Evolutionary conservation across 768 basidiomycete genomes (phyloP).

Genomic region (Panaeolus papilionaceus): DNA sequence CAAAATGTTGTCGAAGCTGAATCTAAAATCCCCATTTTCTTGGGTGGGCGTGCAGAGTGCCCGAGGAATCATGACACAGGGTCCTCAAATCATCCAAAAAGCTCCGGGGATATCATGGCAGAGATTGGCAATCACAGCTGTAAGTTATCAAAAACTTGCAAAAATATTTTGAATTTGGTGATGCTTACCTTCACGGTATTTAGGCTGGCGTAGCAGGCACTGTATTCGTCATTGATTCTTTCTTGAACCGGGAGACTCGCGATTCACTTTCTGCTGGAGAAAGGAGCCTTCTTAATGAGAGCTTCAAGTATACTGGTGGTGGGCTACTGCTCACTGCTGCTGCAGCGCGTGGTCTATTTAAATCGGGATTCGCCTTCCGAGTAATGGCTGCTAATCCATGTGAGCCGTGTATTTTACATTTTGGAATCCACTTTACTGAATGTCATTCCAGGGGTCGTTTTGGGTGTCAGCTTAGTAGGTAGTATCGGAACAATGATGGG

Average conservation of each 20-base stretch:
- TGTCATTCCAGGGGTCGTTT: slow-evolving; percentile 69
- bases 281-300: slow-evolving; percentile 73
- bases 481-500: slow-evolving; percentile 89
- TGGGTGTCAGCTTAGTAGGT: slow-evolving; percentile 81
- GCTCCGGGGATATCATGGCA: slow-evolving; percentile 42
- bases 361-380: slow-evolving; percentile 67
- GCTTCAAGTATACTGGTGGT: slow-evolving; percentile 84
- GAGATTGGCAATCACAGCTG: slow-evolving; percentile 36
- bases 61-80: slow-evolving; percentile 59
- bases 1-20: slow-evolving; percentile 2
- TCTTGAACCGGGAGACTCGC: slow-evolving; percentile 82
- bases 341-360: slow-evolving; percentile 81
- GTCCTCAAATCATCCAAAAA: slow-evolving; percentile 35
- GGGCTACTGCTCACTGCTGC: slow-evolving; percentile 80
- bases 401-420: slow-evolving; percentile 36
- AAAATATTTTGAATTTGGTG: slow-evolving; percentile 36
- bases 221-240: slow-evolving; percentile 63
- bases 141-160: slow-evolving; percentile 26
- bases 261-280: slow-evolving; percentile 68
- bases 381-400: slow-evolving; percentile 89
- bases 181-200: slow-evolving; percentile 34
- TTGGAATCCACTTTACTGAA: background rate
- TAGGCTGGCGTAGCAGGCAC: slow-evolving; percentile 79
- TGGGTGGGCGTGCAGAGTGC: slow-evolving; percentile 30
- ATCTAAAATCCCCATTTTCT: background rate